Conservation (phyloP, 306 rosid genomes). For the Rosa rugosa region DNA sequence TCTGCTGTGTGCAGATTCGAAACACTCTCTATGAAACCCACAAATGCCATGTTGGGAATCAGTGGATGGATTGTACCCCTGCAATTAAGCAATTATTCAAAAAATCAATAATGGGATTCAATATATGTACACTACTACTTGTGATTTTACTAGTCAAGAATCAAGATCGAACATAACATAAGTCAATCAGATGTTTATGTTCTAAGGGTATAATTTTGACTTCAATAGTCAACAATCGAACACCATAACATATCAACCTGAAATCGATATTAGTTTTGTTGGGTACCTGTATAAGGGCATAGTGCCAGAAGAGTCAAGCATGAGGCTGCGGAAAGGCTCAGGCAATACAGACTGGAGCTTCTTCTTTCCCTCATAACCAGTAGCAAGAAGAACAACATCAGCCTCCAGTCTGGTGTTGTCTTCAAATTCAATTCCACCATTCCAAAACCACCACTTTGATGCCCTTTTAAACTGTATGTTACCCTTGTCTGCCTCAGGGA, state of each 20-base stretch:
- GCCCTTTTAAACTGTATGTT: slow-evolving; percentile 44
- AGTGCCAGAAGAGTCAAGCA: slow-evolving; percentile 44
- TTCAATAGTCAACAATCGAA: not conserved
- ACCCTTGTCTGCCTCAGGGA: slow-evolving; percentile 56
- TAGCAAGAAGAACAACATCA: slow-evolving; percentile 59
- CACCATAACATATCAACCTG: not conserved
- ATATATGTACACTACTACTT: not conserved
- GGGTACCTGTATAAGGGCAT: slow-evolving; percentile 53
- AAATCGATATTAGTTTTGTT: not conserved
- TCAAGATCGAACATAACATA: not conserved
- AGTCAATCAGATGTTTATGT: not conserved
- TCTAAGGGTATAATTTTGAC: not conserved
- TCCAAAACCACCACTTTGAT: slow-evolving; percentile 58
- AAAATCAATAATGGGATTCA: not conserved
- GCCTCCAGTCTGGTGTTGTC: slow-evolving; percentile 51
- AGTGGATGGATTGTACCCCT: slow-evolving; percentile 60
- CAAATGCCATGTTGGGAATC: slow-evolving; percentile 63
- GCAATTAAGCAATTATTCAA: slow-evolving; percentile 1
- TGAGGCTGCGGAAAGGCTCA: slow-evolving; percentile 47
- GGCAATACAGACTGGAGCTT: slow-evolving; percentile 53
- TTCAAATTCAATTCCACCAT: slow-evolving; percentile 54
- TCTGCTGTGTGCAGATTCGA: slow-evolving; percentile 62
- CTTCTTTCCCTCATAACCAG: slow-evolving; percentile 56
- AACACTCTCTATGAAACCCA: slow-evolving; percentile 62
- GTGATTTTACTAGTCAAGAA: not conserved